Evolutionary conservation across 176 grass and related monocot species (phyloP).

Genomic region (Saccharum officinarum): DNA sequence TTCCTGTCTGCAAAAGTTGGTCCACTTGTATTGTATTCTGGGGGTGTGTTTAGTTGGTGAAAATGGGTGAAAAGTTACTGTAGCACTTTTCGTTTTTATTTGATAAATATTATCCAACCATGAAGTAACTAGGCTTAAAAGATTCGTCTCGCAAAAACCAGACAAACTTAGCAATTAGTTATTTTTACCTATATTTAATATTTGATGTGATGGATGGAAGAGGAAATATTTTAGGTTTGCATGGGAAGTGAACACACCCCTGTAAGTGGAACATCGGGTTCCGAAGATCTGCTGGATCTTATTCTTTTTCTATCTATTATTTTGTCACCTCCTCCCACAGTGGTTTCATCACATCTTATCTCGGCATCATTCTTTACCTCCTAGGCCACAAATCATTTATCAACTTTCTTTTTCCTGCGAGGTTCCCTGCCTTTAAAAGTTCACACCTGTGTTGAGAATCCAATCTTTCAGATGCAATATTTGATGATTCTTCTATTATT

Average conservation of each 20-base stretch:
- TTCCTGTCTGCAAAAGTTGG: constrained; percentile 6
- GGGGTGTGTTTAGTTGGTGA: no score
- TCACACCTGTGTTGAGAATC: constrained; percentile 25
- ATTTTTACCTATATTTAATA: no score
- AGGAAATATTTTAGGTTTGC: no score
- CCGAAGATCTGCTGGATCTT: constrained; percentile 27
- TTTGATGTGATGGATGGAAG: no score
- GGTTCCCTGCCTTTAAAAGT: constrained; percentile 44
- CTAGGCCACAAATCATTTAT: constrained; percentile 43
- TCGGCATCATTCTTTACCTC: constrained; percentile 47
- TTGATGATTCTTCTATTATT: constrained; percentile 36
- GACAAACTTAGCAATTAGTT: no score
- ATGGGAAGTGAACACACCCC: no score
- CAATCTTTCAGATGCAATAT: constrained; percentile 33
- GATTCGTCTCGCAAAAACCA: no score
- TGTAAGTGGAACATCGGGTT: constrained; percentile 4
- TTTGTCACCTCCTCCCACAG: constrained; percentile 30
- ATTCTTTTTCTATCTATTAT: constrained; percentile 36
- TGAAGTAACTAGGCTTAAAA: no score
- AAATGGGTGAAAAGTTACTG: no score
- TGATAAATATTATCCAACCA: no score
- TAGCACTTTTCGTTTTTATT: no score
- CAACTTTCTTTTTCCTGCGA: constrained; percentile 22
- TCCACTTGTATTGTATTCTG: background rate
- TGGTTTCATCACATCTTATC: constrained; percentile 44